Conservation (phyloP, 179 eudicot genomes). For the Heliamphora pulchella region DNA sequence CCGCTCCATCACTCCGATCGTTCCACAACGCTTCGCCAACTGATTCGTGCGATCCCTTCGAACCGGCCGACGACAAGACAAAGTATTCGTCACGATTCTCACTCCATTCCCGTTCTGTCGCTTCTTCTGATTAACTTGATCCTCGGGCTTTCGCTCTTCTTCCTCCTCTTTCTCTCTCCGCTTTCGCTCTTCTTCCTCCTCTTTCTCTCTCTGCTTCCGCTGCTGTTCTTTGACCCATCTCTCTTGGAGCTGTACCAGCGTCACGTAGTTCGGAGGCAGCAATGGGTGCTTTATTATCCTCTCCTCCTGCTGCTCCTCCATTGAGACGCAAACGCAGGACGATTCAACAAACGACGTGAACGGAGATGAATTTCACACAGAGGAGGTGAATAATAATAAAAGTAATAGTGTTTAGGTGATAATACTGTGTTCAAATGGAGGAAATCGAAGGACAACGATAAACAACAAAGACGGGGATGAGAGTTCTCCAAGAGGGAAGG, state of each 20-base stretch:
- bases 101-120: not conserved
- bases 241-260: slow-evolving; percentile 15
- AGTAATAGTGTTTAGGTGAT: no score
- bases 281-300: not conserved
- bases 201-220: slow-evolving; percentile 11
- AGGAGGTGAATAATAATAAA: no score
- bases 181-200: slow-evolving; percentile 1
- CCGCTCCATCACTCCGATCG: not conserved
- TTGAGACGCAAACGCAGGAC: not conserved
- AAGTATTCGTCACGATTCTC: not conserved
- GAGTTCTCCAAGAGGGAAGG: no score
- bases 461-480: no score
- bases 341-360: not conserved
- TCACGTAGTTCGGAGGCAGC: slow-evolving; percentile 20
- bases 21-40: not conserved
- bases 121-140: not conserved
- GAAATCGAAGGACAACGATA: no score
- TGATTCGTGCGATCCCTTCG: not conserved
- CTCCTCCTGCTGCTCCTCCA: not conserved
- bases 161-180: not conserved
- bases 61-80: not conserved
- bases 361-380: no score
- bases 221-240: slow-evolving; percentile 11
- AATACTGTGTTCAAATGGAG: no score
- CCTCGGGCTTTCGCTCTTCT: not conserved